Evolutionary conservation across 768 basidiomycete genomes (phyloP).

Genomic region (Austroboletus eburneus): DNA sequence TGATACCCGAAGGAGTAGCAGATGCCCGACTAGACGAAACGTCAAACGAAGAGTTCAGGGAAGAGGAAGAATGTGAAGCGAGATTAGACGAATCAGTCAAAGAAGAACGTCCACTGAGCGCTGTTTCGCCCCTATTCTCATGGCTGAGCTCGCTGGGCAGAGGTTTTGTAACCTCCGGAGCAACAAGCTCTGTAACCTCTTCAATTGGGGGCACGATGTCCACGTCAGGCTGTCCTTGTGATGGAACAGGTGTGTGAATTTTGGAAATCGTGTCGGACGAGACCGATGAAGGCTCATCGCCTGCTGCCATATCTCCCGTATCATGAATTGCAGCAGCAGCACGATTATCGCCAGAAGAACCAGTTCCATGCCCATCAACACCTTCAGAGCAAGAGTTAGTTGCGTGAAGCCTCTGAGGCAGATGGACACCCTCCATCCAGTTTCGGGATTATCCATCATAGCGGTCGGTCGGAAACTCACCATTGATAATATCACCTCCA

Average conservation of each 20-base stretch:
- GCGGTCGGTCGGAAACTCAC: slow-evolving; percentile 46
- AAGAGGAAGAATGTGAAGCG: slow-evolving; percentile 30
- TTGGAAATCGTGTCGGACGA: slow-evolving; percentile 18
- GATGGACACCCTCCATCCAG: slow-evolving; percentile 40
- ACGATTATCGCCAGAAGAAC: slow-evolving; percentile 29
- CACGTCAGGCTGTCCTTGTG: slow-evolving; percentile 19
- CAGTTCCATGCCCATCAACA: slow-evolving; percentile 34
- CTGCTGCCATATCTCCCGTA: slow-evolving; percentile 14
- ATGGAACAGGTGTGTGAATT: slow-evolving; percentile 9
- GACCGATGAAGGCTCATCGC: slow-evolving; percentile 25
- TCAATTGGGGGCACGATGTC: slow-evolving; percentile 19
- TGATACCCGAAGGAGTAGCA: slow-evolving; percentile 23
- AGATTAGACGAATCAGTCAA: slow-evolving; percentile 30
- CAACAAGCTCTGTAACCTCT: slow-evolving; percentile 15
- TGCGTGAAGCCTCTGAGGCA: slow-evolving; percentile 43
- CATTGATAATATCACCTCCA: slow-evolving; percentile 37
- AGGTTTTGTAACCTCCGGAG: slow-evolving; percentile 22
- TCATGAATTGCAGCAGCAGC: slow-evolving; percentile 13
- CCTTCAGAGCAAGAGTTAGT: slow-evolving; percentile 52
- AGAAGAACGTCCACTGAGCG: slow-evolving; percentile 18
- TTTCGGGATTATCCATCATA: slow-evolving; percentile 47
- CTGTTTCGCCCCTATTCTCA: slow-evolving; percentile 19
- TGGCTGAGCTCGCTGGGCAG: slow-evolving; percentile 7
- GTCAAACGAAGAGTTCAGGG: slow-evolving; percentile 32
- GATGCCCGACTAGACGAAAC: slow-evolving; percentile 48